Evolutionary conservation across 73 alveolate species (phyloP).

Genomic region (Paramecium primaurelia): DNA sequence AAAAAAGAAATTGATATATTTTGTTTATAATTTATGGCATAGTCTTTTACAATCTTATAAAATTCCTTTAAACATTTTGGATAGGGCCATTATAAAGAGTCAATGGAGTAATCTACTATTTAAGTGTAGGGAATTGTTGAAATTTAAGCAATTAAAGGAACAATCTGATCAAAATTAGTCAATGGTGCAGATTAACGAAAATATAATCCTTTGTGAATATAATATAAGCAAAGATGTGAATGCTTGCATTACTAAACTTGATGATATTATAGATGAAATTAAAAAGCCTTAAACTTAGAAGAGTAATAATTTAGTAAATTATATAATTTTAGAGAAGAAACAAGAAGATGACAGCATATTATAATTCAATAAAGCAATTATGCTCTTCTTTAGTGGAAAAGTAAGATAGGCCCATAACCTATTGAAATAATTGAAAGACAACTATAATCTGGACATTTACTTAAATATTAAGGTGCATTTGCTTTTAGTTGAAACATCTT

Average conservation of each 20-base stretch:
- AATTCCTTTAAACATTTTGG: not conserved
- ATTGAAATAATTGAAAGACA: not conserved
- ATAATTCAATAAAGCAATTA: not conserved
- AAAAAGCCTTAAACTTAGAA: not conserved
- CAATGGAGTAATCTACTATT: constrained; percentile 13
- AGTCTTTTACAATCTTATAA: not conserved
- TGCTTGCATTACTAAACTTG: not conserved
- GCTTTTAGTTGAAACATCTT: not conserved
- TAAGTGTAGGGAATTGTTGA: constrained; percentile 15
- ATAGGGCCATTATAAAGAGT: constrained; percentile 7
- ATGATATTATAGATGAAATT: constrained; percentile 29
- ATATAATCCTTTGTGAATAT: constrained; percentile 12
- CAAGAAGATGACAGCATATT: constrained; percentile 13
- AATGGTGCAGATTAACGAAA: not conserved
- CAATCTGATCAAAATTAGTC: constrained; percentile 30
- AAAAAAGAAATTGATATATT: not conserved
- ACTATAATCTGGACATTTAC: not conserved
- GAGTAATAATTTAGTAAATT: not conserved
- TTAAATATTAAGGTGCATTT: not conserved
- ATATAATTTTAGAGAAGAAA: not conserved
- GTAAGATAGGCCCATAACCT: not conserved
- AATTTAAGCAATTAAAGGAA: constrained; percentile 24
- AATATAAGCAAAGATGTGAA: not conserved
- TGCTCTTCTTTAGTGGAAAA: not conserved
- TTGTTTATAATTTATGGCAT: constrained; percentile 24